Base-by-base conservation (phyloP, 164 flowering plant species). In the Houttuynia cordata region DNA sequence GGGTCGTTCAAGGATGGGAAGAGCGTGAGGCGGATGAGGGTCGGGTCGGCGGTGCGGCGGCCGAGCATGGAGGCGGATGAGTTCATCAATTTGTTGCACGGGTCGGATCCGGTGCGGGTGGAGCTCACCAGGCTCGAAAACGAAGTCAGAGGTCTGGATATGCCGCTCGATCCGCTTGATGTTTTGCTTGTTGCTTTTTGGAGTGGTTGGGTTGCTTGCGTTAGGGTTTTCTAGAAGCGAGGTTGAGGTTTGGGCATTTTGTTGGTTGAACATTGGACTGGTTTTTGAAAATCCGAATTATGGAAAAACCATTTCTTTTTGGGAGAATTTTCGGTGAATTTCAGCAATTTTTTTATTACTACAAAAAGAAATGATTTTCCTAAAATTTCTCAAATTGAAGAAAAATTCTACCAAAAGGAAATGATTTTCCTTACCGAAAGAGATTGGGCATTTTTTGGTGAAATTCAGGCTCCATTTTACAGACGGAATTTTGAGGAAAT, bases 91-190 rank as follows among this genome's bases (percentile, higher is more conserved):
- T 66, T 88, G 69, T 72, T 88, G 70, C 96, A 86, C 80, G 92
- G 92, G 24, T 88, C 92, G 74, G 96, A 88, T 86, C 96, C 96
- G 77, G 92, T 88, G 63, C 86, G 78, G 69, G 88, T 88, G 19
- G 92, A 88, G 85, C 84, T 88, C 42, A 88, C 83, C 79, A 85
- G 96, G 67, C 72, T 88, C 60, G 96, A 88, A 74, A 88, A 88
- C 69, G 96, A 88, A 74, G 92, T 88, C 56, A 76, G 90, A 84
- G 96, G 96, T 88, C 14, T 17, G 74, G 22, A 64, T 78, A 81
- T 83, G 79, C n/a, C n/a, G n/a, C 54, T 62, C 68, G 78, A 80
- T 86, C 86, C 68, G 69, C 51, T 58, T 53, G 2, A 17, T 45
- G 17, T 14, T 45, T 7, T 8, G 3, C 13, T 45, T 12, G 49